Evolutionary conservation across 1,139 yeast species (phyloP), one percentile per base, ranked within the genome.

Genomic region (Chernovozyma aurita): DNA sequence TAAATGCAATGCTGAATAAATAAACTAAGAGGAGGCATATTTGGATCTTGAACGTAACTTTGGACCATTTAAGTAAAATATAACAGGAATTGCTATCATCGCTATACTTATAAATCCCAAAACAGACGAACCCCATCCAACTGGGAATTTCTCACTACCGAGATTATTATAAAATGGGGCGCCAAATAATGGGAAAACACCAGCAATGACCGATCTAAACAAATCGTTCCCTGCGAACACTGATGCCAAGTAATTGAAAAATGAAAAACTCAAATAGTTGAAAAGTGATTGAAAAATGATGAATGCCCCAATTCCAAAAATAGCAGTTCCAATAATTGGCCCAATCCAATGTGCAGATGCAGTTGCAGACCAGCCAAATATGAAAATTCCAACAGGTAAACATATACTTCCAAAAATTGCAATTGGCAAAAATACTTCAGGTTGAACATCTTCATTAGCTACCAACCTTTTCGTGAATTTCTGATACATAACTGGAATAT

Each of bases 41-140:
- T 74, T 78, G 37, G 82, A 77, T 47, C 66, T 68, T 11, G 68
- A 66, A 41, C 65, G 48, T 36, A 61, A 57, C 37, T 50, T 50
- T 3, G 61, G 58, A 18, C 65, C 65, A 28, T 56, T 50, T 28
- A 47, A 29, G 35, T 53, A 54, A 38, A 60, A 57, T 24, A 75
- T 51, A 45, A 78, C 74, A 1, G 94, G 92, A 38, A 81, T 79
- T 1, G 85, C 83, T 36, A 80, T 67, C 75, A 84, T 66, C 0
- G 61, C 70, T 8, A 76, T 42, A 0, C 80, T 66, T 26, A 80
- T 52, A 48, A 79, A 73, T 1, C 76, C 87, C 35, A 82, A 54
- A 2, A 80, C 42, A 24, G 73, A 65, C 3, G 76, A 62, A 3
- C 86, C 90, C 87, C 88, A 81, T 0, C 85, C 88, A 43, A 79